Conservation (phyloP, 2,329 filamentous ascomycete species). For the Didymella pomorum region DNA sequence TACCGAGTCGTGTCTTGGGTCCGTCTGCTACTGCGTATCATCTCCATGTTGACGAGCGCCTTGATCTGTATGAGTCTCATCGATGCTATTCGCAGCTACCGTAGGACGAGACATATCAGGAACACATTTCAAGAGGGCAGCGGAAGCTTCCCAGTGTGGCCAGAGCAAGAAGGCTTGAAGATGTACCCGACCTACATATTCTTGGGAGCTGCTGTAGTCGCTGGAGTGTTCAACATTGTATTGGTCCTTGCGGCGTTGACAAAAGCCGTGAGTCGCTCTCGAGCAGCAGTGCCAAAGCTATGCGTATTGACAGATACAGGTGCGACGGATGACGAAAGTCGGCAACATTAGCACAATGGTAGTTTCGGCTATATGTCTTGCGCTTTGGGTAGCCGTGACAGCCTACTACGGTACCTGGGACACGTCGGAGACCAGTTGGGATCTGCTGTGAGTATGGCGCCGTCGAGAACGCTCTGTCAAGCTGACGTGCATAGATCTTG, state of each 20-base stretch:
- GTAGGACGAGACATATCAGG: conserved; percentile 22
- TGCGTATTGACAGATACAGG: conserved; percentile 13
- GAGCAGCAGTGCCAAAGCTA: neutral
- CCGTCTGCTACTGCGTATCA: conserved; percentile 23
- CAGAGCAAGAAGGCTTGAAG: conserved; percentile 24
- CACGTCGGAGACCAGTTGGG: conserved; percentile 30
- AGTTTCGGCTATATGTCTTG: conserved; percentile 25
- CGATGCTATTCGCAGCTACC: conserved; percentile 18
- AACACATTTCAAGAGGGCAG: conserved; percentile 27
- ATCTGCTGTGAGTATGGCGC: conserved; percentile 22
- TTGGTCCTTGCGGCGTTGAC: conserved; percentile 28
- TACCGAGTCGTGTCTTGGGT: conserved; percentile 24
- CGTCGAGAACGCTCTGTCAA: neutral
- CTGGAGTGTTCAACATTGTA: conserved; percentile 23
- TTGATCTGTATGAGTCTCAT: conserved; percentile 23
- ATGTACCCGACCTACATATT: conserved; percentile 26
- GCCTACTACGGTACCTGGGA: conserved; percentile 35
- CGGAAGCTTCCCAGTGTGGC: conserved; percentile 30
- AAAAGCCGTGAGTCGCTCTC: conserved; percentile 20
- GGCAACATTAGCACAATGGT: conserved; percentile 30
- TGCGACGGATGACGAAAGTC: conserved; percentile 30
- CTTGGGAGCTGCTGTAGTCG: conserved; percentile 22
- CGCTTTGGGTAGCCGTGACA: conserved; percentile 27
- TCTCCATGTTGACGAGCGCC: conserved; percentile 21
- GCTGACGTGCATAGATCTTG: conserved; percentile 25